Base-by-base conservation (phyloP, 208 protist genomes). In the Herpetomonas tarakana region DNA sequence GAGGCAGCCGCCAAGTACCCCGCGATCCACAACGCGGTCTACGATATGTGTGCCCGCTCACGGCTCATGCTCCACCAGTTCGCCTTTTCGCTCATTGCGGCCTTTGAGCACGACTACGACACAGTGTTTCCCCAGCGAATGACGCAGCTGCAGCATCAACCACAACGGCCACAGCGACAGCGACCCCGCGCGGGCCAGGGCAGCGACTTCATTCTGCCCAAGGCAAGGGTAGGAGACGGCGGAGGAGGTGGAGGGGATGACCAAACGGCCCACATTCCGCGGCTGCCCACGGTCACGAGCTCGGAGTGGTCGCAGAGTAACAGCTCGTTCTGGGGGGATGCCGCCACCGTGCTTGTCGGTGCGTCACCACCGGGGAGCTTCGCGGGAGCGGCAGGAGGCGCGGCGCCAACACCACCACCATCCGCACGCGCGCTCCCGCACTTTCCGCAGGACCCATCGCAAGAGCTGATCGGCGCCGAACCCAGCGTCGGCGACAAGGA, bases 31-130 rank as follows among this genome's bases (percentile, higher is more conserved):
- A 53, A 69, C 52, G 76, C 71, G 1, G 53, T 93, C 47, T 53
- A 70, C n/a, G 73, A 85, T 26, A 85, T 93, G 81, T 93, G 87
- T 49, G 58, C 60, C 14, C 72, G 71, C 14, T 93, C 87, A 19
- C 66, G 56, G 6, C 55, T 62, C 16, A 73, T 93, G 64, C 63
- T 93, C 31, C 76, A 83, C 49, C 87, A 93, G 68, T 64, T 85
- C 38, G 60, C 83, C 19, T 93, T 85, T 61, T 58, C 74, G n/a
- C 65, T 93, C 25, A 58, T 85, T 30, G 65, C 87, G 0, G 74
- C 65, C 46, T 86, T 90, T 50, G 83, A 93, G 38, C 78, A 88
- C 68, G 47, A 24, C 1, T 52, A 75, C 46, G 38, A 35, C 19
- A 81, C 74, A 18, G 41, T 71, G n/a, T 68, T 78, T 35, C 29